Percentiles rank a stretch among this genome's conserved stretches.
Conservation (phyloP, 108 stramenopile species). For the Asterionellopsis glacialis region DNA sequence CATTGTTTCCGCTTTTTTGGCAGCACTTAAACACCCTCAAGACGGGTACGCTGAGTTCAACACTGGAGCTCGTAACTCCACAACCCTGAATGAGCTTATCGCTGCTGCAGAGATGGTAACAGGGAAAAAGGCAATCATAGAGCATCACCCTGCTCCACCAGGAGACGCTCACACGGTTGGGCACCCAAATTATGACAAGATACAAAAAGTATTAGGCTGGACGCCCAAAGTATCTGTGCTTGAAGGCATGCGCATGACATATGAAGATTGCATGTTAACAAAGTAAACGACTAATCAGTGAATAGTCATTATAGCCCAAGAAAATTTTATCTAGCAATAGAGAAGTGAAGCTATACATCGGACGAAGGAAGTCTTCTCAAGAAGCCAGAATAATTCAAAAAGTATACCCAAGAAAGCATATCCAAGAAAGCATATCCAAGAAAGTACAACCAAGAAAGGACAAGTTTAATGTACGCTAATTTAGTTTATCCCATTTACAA, state of each 20-base stretch:
- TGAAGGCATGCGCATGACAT: constrained; percentile 1
- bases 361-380: no score
- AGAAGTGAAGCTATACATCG: no score
- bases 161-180: constrained; percentile 13
- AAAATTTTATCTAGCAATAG: no score
- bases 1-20: constrained; percentile 6
- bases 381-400: no score
- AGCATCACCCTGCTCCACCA: constrained; percentile 3
- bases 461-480: no score
- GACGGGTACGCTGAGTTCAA: no score
- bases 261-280: neutral
- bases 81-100: neutral
- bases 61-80: constrained; percentile 2
- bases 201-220: constrained; percentile 2
- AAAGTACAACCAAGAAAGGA: no score
- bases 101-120: neutral
- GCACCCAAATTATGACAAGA: constrained; percentile 4
- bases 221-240: neutral
- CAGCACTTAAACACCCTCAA: neutral
- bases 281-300: no score
- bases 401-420: no score
- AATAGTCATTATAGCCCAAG: no score
- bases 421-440: no score
- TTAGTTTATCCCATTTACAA: no score
- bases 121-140: constrained; percentile 9